phyloP scores from a whole-genome alignment of 2,329 filamentous ascomycete species.

The Setomelanomma holmii region DNA sequence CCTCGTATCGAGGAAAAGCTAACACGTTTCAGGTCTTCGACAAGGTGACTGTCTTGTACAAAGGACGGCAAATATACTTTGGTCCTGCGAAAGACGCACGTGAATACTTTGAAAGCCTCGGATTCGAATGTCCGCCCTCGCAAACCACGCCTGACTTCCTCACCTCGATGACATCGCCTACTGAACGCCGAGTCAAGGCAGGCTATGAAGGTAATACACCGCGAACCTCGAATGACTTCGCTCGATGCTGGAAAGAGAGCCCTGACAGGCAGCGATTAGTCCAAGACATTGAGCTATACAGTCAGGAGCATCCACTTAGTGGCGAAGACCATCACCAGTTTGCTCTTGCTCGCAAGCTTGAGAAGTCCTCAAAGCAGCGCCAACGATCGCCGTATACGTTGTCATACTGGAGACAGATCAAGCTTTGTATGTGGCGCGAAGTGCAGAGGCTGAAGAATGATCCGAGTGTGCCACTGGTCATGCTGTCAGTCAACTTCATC shows the following conservation, averaged over 20 bases:
- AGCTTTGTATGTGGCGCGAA: slow-evolving; percentile 33
- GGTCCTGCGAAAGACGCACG: slow-evolving; percentile 68
- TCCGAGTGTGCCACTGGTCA: slow-evolving; percentile 65
- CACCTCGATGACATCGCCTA: slow-evolving; percentile 67
- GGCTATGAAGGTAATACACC: slow-evolving; percentile 53
- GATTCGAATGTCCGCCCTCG: slow-evolving; percentile 71
- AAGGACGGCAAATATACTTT: slow-evolving; percentile 76
- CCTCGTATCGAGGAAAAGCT: no score
- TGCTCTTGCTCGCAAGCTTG: slow-evolving; percentile 47
- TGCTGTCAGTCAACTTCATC: slow-evolving; percentile 71
- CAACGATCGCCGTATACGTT: slow-evolving; percentile 62
- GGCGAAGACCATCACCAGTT: slow-evolving; percentile 51
- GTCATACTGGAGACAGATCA: slow-evolving; percentile 58
- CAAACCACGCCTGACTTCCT: slow-evolving; percentile 65
- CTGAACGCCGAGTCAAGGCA: slow-evolving; percentile 48
- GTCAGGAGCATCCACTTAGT: slow-evolving; percentile 54
- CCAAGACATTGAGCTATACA: slow-evolving; percentile 50
- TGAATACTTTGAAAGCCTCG: slow-evolving; percentile 71
- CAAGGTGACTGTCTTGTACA: slow-evolving; percentile 74
- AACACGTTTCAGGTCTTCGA: slow-evolving; percentile 58
- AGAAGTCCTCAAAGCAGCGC: slow-evolving; percentile 58
- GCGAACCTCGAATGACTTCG: slow-evolving; percentile 44
- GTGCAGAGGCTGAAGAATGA: slow-evolving; percentile 30
- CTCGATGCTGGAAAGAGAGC: slow-evolving; percentile 60
- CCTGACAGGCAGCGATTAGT: slow-evolving; percentile 47